Evolutionary conservation across 768 basidiomycete genomes (phyloP).

Genomic region (Lactarius vividus): DNA sequence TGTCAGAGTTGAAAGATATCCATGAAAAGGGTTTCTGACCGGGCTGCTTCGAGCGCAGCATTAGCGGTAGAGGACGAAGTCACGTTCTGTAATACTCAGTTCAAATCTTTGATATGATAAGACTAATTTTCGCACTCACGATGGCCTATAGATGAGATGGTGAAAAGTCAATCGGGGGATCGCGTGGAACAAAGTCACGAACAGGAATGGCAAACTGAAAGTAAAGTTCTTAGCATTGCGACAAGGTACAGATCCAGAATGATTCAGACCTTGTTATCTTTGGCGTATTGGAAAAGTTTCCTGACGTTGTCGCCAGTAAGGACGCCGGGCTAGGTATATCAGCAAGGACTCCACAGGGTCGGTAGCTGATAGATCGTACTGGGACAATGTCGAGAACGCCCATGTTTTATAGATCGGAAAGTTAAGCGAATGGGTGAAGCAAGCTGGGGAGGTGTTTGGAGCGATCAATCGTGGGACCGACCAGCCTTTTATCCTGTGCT

Average conservation of each 20-base stretch:
- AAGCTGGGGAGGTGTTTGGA: conserved; percentile 8
- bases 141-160: conserved; percentile 53
- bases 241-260: conserved; percentile 19
- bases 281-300: conserved; percentile 94
- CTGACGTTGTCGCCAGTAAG: conserved; percentile 93
- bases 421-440: neutral
- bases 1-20: conserved; percentile 5
- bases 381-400: conserved; percentile 84
- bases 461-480: neutral
- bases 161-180: conserved; percentile 11
- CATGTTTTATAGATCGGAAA: conserved; percentile 42
- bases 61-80: conserved; percentile 96
- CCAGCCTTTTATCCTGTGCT: conserved; percentile 9
- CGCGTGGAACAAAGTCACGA: conserved; percentile 37
- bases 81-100: conserved; percentile 62
- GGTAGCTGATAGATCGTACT: conserved; percentile 43
- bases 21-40: conserved; percentile 43
- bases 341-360: neutral
- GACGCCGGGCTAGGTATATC: conserved; percentile 71
- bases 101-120: conserved; percentile 18
- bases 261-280: conserved; percentile 69
- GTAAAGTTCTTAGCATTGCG: conserved; percentile 18
- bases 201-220: conserved; percentile 81
- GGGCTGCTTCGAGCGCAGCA: conserved; percentile 92
- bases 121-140: conserved; percentile 47